These are phyloP conservation scores for Cetradonia linearis DNA, from an alignment of 495 filamentous ascomycete species.

Conservation along the genomic window DNA sequence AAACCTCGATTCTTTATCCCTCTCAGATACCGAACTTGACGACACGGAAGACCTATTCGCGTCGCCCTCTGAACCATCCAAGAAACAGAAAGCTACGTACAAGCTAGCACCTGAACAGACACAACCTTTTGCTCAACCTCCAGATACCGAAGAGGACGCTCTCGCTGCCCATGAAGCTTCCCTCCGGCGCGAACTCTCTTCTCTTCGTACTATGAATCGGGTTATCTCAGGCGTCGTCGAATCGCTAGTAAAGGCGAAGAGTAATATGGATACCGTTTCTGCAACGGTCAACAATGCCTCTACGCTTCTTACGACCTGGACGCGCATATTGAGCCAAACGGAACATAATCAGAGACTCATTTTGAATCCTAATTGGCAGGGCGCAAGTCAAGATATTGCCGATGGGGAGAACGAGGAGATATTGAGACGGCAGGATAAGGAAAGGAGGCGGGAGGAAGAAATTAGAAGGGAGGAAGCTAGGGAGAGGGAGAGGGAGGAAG, in stretches of 20 bases:
- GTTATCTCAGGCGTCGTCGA: slow-evolving; percentile 75
- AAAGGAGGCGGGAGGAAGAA: slow-evolving; percentile 63
- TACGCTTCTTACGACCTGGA: slow-evolving; percentile 91
- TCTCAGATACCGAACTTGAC: slow-evolving; percentile 54
- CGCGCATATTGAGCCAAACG: slow-evolving; percentile 86
- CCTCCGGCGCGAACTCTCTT: slow-evolving; percentile 67
- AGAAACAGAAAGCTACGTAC: slow-evolving; percentile 28
- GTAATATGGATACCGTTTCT: slow-evolving; percentile 91
- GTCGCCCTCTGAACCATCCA: slow-evolving; percentile 45
- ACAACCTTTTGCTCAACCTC: background rate
- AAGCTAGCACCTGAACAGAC: slow-evolving; percentile 23
- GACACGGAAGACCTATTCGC: slow-evolving; percentile 64
- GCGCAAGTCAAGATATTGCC: slow-evolving; percentile 69
- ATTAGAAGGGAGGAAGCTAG: slow-evolving; percentile 65
- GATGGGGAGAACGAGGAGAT: slow-evolving; percentile 72
- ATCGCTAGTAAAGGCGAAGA: slow-evolving; percentile 68
- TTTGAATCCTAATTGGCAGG: slow-evolving; percentile 80
- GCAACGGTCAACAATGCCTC: slow-evolving; percentile 80
- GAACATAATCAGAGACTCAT: slow-evolving; percentile 94
- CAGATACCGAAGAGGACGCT: slow-evolving; percentile 45
- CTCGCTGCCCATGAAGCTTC: slow-evolving; percentile 53
- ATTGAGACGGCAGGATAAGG: slow-evolving; percentile 58
- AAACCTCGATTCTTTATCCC: slow-evolving; percentile 41
- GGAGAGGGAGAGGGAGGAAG: slow-evolving; percentile 59
- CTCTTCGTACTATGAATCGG: slow-evolving; percentile 72